Percentiles rank a stretch among this genome's conserved stretches.
Conservation (phyloP, 805 yeast genomes). For the Diddensiella caesifluorescens region DNA sequence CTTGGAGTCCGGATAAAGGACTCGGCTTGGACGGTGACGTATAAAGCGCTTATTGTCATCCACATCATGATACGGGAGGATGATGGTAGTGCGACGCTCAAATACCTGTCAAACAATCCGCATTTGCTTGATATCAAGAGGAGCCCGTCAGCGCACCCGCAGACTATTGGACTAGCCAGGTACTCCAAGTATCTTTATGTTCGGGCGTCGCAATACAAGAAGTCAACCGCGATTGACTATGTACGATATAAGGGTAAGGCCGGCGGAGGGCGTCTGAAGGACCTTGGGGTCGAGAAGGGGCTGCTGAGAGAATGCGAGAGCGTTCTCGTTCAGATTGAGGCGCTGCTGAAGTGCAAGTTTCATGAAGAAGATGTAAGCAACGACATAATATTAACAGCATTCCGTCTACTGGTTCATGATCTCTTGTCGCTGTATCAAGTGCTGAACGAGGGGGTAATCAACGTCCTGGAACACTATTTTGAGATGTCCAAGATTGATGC, state of each 20-base stretch:
- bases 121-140: slow-evolving; percentile 43
- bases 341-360: slow-evolving; percentile 67
- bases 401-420: slow-evolving; percentile 86
- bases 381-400: slow-evolving; percentile 78
- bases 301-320: slow-evolving; percentile 78
- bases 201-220: slow-evolving; percentile 58
- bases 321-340: slow-evolving; percentile 74
- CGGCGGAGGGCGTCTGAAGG: slow-evolving; percentile 57
- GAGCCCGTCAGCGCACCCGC: slow-evolving; percentile 30
- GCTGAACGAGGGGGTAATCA: slow-evolving; percentile 92
- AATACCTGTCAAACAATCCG: slow-evolving; percentile 48
- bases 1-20: slow-evolving; percentile 62
- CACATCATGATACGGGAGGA: slow-evolving; percentile 95
- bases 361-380: slow-evolving; percentile 70
- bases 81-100: slow-evolving; percentile 64
- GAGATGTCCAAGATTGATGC: slow-evolving; percentile 87
- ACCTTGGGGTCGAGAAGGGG: slow-evolving; percentile 68
- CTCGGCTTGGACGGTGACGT: slow-evolving; percentile 86
- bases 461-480: slow-evolving; percentile 87
- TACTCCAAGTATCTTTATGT: slow-evolving; percentile 67
- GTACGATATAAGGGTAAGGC: slow-evolving; percentile 52
- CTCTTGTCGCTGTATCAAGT: slow-evolving; percentile 80
- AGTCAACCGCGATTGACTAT: slow-evolving; percentile 55
- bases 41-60: slow-evolving; percentile 74
- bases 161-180: slow-evolving; percentile 42